A percentile compares a stretch with the other conserved stretches of the same genome.
Evolutionary conservation across 2,329 filamentous ascomycete species (phyloP).

Genomic region (Aureobasidium vineae): DNA sequence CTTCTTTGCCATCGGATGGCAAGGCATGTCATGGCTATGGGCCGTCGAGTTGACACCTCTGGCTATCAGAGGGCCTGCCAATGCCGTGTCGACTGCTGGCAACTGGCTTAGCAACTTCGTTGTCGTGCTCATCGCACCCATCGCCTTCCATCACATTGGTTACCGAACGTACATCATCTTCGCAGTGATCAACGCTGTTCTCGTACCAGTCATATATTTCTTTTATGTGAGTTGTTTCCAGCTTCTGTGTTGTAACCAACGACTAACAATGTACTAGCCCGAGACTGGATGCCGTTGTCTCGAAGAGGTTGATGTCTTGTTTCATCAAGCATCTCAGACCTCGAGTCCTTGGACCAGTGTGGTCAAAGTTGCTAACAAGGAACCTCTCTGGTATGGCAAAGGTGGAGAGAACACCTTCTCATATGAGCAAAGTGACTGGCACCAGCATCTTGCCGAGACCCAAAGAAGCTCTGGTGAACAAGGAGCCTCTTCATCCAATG

Average conservation of each 20-base stretch:
- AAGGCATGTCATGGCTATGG: slow-evolving; percentile 63
- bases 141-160: slow-evolving; percentile 33
- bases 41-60: slow-evolving; percentile 61
- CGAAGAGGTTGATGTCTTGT: slow-evolving; percentile 69
- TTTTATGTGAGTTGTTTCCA: background rate
- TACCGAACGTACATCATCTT: slow-evolving; percentile 41
- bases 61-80: slow-evolving; percentile 59
- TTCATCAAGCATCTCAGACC: slow-evolving; percentile 48
- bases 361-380: slow-evolving; percentile 50
- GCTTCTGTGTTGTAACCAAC: background rate
- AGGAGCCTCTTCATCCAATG: background rate
- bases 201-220: slow-evolving; percentile 10
- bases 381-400: slow-evolving; percentile 58
- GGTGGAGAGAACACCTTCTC: slow-evolving; percentile 55
- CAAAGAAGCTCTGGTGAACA: slow-evolving; percentile 9
- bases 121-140: slow-evolving; percentile 33
- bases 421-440: slow-evolving; percentile 44
- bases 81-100: slow-evolving; percentile 61
- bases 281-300: slow-evolving; percentile 57
- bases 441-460: slow-evolving; percentile 31
- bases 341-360: slow-evolving; percentile 51
- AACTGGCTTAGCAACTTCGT: slow-evolving; percentile 61
- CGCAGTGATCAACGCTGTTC: slow-evolving; percentile 40
- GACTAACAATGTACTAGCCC: slow-evolving; percentile 42
- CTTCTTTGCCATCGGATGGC: slow-evolving; percentile 60